phyloP scores from a whole-genome alignment of 192 early-diverging fungal genomes.

The Mortierella hygrophila region DNA sequence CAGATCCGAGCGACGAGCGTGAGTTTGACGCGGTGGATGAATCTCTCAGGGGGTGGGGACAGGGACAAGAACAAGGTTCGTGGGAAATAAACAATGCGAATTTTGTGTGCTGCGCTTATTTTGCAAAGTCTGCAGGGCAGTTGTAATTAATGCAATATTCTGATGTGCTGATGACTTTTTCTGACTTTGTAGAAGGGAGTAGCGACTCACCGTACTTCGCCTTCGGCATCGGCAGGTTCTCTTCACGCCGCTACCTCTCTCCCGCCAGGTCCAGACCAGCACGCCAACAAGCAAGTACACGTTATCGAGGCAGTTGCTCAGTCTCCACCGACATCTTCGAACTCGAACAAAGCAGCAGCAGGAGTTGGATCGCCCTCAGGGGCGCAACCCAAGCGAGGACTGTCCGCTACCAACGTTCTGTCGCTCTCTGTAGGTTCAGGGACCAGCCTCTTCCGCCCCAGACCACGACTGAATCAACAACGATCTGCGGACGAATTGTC shows the following conservation, averaged over 20 bases:
- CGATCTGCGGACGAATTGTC: constrained; percentile 44
- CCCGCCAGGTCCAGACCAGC: neutral
- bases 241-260: neutral
- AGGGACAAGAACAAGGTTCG: constrained; percentile 20
- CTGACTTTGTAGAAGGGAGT: neutral
- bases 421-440: constrained; percentile 27
- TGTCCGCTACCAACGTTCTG: neutral
- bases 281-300: neutral
- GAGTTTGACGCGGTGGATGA: constrained; percentile 45
- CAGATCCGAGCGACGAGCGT: constrained; percentile 38
- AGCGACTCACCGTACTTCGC: neutral
- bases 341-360: neutral
- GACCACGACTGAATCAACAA: constrained; percentile 30
- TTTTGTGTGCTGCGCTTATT: neutral
- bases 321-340: neutral
- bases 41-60: constrained; percentile 31
- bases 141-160: neutral
- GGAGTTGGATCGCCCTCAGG: neutral
- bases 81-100: neutral
- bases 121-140: too few relatives aligned
- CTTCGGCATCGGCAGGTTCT: neutral
- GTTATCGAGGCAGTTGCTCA: neutral
- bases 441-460: constrained; percentile 14
- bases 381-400: constrained; percentile 19
- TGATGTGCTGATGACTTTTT: neutral